Percentiles rank a stretch among this genome's conserved stretches.
Conservation (phyloP, 805 yeast genomes). For the Candida tibetensis region DNA sequence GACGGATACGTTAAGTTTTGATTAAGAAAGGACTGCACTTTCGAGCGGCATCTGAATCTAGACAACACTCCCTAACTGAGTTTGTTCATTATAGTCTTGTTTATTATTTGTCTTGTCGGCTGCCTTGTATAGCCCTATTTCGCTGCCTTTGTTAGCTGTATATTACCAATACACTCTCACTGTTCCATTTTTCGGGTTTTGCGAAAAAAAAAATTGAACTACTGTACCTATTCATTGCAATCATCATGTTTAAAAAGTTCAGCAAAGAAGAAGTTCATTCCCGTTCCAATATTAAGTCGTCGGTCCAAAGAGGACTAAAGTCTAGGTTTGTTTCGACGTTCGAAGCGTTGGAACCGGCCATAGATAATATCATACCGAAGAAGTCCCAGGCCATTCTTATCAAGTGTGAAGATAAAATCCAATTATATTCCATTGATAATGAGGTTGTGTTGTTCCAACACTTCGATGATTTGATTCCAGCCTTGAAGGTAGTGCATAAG, state of each 20-base stretch:
- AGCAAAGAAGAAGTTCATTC: slow-evolving; percentile 85
- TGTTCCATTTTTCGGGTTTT: no score
- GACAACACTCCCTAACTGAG: no score
- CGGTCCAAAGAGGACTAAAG: slow-evolving; percentile 89
- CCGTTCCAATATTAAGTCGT: slow-evolving; percentile 86
- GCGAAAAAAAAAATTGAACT: not conserved
- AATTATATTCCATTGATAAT: slow-evolving; percentile 67
- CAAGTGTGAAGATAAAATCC: slow-evolving; percentile 88
- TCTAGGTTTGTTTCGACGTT: slow-evolving; percentile 69
- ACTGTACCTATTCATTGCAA: not conserved
- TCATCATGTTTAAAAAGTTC: slow-evolving; percentile 56
- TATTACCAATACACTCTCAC: no score
- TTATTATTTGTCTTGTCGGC: no score
- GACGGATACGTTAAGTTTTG: no score
- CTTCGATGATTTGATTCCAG: slow-evolving; percentile 75
- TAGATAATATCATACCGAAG: slow-evolving; percentile 84
- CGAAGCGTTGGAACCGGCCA: slow-evolving; percentile 68
- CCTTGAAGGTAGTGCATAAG: slow-evolving; percentile 71
- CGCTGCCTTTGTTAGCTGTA: no score
- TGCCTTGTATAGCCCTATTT: no score
- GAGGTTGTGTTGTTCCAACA: slow-evolving; percentile 79
- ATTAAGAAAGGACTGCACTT: no score
- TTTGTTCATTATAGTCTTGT: no score
- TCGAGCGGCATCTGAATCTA: no score
- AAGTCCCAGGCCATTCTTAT: slow-evolving; percentile 75